Percentiles rank a stretch among this genome's conserved stretches.
phyloP scores from a whole-genome alignment of 1,139 yeast genomes.

The Candida frijolesensis region DNA sequence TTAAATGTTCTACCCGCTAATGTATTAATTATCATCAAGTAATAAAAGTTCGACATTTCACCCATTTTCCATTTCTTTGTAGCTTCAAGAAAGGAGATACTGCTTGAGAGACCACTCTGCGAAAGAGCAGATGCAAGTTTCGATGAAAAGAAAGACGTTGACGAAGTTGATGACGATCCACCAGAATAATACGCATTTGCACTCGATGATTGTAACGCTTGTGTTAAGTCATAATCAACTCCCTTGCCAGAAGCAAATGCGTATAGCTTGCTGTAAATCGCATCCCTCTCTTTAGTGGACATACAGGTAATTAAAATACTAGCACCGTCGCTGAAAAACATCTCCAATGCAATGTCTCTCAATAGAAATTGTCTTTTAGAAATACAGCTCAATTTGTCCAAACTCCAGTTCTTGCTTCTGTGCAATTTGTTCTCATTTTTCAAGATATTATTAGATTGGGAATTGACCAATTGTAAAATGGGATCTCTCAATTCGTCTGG shows the following conservation, averaged over 20 bases:
- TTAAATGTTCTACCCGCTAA: conserved; percentile 86
- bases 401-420: conserved; percentile 55
- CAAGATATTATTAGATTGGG: conserved; percentile 28
- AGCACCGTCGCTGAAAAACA: conserved; percentile 73
- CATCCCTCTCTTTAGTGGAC: conserved; percentile 54
- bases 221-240: conserved; percentile 53
- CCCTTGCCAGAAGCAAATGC: conserved; percentile 49
- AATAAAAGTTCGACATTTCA: conserved; percentile 77
- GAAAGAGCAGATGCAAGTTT: conserved; percentile 42
- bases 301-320: conserved; percentile 64
- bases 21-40: conserved; percentile 75
- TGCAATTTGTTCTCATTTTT: conserved; percentile 35
- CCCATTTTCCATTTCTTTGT: conserved; percentile 76
- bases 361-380: conserved; percentile 74
- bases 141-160: conserved; percentile 29
- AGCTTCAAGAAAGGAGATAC: conserved; percentile 43
- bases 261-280: conserved; percentile 50
- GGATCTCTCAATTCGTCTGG: conserved; percentile 64
- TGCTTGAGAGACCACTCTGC: conserved; percentile 14
- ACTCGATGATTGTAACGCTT: conserved; percentile 49
- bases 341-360: conserved; percentile 77
- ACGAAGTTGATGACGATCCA: conserved; percentile 4
- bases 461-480: conserved; percentile 58
- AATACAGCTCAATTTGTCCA: conserved; percentile 58
- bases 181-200: conserved; percentile 29